Conservation (phyloP, 257 asterid genomes). For the Ilex aquifolium region DNA sequence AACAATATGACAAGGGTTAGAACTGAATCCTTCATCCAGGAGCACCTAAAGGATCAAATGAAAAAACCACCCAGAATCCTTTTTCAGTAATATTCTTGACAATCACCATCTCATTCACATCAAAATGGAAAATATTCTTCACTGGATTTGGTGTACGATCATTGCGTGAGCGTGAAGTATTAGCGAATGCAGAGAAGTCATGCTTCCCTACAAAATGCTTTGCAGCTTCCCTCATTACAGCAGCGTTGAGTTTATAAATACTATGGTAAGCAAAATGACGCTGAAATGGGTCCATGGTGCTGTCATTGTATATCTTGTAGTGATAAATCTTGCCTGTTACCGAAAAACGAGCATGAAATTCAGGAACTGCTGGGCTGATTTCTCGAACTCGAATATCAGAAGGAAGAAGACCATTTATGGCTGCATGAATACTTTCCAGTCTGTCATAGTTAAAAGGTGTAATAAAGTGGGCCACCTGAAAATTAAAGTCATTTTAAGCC, state of each 20-base stretch:
- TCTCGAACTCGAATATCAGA: constrained; percentile 70
- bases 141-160: constrained; percentile 66
- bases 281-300: constrained; percentile 76
- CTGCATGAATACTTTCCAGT: constrained; percentile 61
- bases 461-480: constrained; percentile 77
- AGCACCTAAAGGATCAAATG: not conserved
- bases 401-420: constrained; percentile 78
- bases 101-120: constrained; percentile 65
- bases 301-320: constrained; percentile 64
- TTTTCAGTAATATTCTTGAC: not conserved
- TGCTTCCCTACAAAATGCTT: constrained; percentile 64
- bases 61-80: not conserved
- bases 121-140: constrained; percentile 61
- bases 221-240: constrained; percentile 73
- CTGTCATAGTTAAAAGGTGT: constrained; percentile 75
- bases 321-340: constrained; percentile 67
- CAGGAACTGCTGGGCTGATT: constrained; percentile 62
- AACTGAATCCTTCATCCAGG: not conserved
- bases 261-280: constrained; percentile 77
- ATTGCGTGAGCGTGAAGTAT: constrained; percentile 61
- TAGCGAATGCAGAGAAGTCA: constrained; percentile 84
- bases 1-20: not conserved
- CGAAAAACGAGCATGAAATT: constrained; percentile 93
- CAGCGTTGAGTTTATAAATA: constrained; percentile 52
- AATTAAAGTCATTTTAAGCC: constrained; percentile 15